Evolutionary conservation across 352 stramenopile species (phyloP), one percentile per base, ranked within the genome.

Genomic region (Pythium dissimile): DNA sequence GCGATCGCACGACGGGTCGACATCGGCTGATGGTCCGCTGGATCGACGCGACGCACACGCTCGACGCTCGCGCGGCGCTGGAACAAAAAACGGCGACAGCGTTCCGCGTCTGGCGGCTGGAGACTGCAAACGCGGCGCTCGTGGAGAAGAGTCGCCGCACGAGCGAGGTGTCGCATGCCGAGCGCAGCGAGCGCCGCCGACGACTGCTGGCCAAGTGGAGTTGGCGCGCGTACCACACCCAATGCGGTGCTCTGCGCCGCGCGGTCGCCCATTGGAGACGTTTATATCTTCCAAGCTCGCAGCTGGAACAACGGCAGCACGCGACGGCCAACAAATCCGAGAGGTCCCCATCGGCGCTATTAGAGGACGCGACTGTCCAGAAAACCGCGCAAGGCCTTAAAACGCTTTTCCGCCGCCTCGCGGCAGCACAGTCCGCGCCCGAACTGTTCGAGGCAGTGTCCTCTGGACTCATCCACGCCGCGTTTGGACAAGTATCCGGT

Each of bases 191-290:
- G 49, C 32, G 49, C 3, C 35, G 37, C 28, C 8, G 31, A 10
- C 6, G 15, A 9, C 43, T 68, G 20, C 35, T 63, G 38, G 39
- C 39, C 30, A 68, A 62, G 49, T 59, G 52, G 60, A 43, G 62
- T 15, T 89, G 80, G 80, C 64, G 59, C 47, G 70, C 75, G 8
- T 88, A 89, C 41, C n/a, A 61, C 2, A 38, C 57, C 11, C 64
- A 65, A 0, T 50, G 80, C 16, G 28, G 63, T 1, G 43, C 60
- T 20, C 69, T 89, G 54, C 50, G 69, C 0, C 1, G 6, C 0
- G 50, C 26, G 1, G 21, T 60, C 27, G 27, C 8, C 7, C 37
- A 26, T 10, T 63, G 55, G 55, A 35, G 31, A n/a, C n/a, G n/a
- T n/a, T n/a, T n/a, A n/a, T n/a, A n/a, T n/a, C n/a, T n/a, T n/a